phyloP scores from a whole-genome alignment of 176 grass and related monocot species.

The Hordeum vulgare region MorexV3_pseudomolecules_assembly NC_058523.1:473737623-473738122 shows the following conservation, averaged over 20 bases:
- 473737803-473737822: slow-evolving; percentile 32
- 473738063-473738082: not conserved
- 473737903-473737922: not conserved
- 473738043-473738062: not conserved
- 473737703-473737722: not conserved
- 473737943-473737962: not conserved
- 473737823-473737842: slow-evolving; percentile 8
- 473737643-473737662: slow-evolving; percentile 24
- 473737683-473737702: slow-evolving; percentile 8
- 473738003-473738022: slow-evolving; percentile 13
- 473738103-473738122: not conserved
- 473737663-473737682: slow-evolving; percentile 19
- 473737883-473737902: not conserved
- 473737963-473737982: slow-evolving; percentile 21
- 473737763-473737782: not conserved
- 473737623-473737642: not conserved
- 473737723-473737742: not conserved
- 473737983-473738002: slow-evolving; percentile 30
- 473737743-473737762: slow-evolving; percentile 4
- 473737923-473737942: not conserved
- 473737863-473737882: not conserved
- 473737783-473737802: slow-evolving; percentile 26
- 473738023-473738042: slow-evolving; percentile 12
- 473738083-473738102: not conserved
- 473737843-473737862: not conserved